These are phyloP conservation scores for Globisporangium carolinianum DNA, from an alignment of 352 stramenopile species.

Conservation along the genomic window DNA sequence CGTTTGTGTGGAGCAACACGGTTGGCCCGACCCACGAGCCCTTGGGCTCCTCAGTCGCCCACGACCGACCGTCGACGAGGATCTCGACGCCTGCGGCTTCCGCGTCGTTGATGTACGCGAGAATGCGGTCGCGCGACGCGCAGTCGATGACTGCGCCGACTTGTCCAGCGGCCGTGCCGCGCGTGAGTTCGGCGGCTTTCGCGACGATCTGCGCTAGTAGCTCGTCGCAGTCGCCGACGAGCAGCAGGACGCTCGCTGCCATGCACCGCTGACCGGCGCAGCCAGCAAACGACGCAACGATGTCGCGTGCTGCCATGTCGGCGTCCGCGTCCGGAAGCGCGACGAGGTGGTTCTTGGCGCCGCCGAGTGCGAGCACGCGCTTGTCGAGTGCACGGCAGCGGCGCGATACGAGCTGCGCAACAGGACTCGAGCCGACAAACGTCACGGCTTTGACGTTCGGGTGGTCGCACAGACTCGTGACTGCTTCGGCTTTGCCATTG, in stretches of 20 bases:
- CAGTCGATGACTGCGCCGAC: conserved; percentile 95
- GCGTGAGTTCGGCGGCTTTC: conserved; percentile 80
- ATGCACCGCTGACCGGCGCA: conserved; percentile 96
- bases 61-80: conserved; percentile 89
- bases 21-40: conserved; percentile 94
- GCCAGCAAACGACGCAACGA: conserved; percentile 94
- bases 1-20: conserved; percentile 88
- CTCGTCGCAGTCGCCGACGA: conserved; percentile 73
- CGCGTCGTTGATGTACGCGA: conserved; percentile 92
- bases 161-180: conserved; percentile 88
- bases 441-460: conserved; percentile 83
- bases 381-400: conserved; percentile 90
- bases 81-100: conserved; percentile 81
- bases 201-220: conserved; percentile 86
- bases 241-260: conserved; percentile 93
- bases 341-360: conserved; percentile 98
- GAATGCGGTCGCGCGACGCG: conserved; percentile 86
- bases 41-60: conserved; percentile 39
- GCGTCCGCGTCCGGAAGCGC: conserved; percentile 92
- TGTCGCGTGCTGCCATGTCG: conserved; percentile 90
- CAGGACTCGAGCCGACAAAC: conserved; percentile 93
- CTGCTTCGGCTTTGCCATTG: conserved; percentile 87
- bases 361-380: conserved; percentile 92
- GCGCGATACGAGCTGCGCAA: conserved; percentile 91
- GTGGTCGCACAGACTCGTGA: conserved; percentile 92